Evolutionary conservation across 164 flowering plant genomes (phyloP).

Genomic region (Buxus sempervirens): DNA sequence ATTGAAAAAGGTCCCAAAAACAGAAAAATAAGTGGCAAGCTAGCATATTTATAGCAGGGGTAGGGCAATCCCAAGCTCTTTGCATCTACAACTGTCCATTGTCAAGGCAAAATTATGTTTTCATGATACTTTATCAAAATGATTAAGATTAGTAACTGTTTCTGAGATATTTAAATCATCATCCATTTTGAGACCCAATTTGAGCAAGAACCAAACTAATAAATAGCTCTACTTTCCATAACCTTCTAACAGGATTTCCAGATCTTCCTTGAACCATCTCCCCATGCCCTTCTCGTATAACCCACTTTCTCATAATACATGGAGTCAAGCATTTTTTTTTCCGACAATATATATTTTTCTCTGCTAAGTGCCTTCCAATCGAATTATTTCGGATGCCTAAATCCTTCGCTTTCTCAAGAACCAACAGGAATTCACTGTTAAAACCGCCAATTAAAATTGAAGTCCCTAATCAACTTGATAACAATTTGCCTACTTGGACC

Average conservation of each 20-base stretch:
- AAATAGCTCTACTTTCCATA: constrained; percentile 49
- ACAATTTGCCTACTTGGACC: constrained; percentile 37
- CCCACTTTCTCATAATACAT: constrained; percentile 45
- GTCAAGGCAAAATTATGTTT: too few species aligned
- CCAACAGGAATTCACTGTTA: constrained; percentile 25
- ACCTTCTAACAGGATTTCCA: constrained; percentile 45
- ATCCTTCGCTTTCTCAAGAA: constrained; percentile 33
- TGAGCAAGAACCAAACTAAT: constrained; percentile 39
- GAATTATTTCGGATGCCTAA: constrained; percentile 41
- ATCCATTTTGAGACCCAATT: constrained; percentile 42
- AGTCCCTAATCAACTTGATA: constrained; percentile 48
- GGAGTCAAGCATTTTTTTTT: constrained; percentile 32
- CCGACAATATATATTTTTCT: constrained; percentile 36
- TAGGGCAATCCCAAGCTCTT: too few species aligned
- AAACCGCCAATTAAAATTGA: constrained; percentile 44
- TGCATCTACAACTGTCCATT: too few species aligned
- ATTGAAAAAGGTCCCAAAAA: too few species aligned
- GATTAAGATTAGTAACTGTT: too few species aligned
- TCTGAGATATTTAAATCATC: too few species aligned
- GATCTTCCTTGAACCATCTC: constrained; percentile 28
- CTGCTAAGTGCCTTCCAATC: constrained; percentile 37
- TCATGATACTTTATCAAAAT: too few species aligned
- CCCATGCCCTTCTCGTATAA: constrained; percentile 31
- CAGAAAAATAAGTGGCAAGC: too few species aligned
- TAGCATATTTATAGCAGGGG: too few species aligned